Evolutionary conservation across 164 flowering plant species (phyloP).

Genomic region (Santalum album): DNA sequence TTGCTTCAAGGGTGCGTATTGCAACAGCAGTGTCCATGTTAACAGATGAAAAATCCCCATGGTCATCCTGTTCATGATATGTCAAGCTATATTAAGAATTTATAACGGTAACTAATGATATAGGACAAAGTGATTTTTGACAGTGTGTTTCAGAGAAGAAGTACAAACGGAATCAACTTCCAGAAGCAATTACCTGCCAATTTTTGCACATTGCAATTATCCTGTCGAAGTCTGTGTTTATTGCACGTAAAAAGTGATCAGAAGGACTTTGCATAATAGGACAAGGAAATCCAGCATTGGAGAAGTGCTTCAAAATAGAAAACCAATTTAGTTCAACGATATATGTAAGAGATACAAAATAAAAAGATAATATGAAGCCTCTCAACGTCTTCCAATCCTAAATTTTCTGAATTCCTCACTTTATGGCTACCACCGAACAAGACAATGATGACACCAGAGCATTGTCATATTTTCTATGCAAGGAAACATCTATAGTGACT

Average conservation of each 20-base stretch:
- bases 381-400: no score
- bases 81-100: no score
- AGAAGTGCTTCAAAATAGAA: slow-evolving; percentile 69
- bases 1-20: slow-evolving; percentile 96
- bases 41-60: slow-evolving; percentile 91
- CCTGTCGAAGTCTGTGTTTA: slow-evolving; percentile 94
- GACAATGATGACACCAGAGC: no score
- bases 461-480: no score
- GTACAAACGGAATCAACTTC: not conserved
- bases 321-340: slow-evolving; percentile 1
- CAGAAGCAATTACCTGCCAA: slow-evolving; percentile 68
- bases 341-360: no score
- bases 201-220: slow-evolving; percentile 97
- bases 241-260: slow-evolving; percentile 97
- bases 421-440: no score
- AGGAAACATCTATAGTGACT: no score
- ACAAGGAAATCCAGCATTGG: slow-evolving; percentile 99
- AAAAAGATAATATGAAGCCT: no score
- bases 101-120: no score
- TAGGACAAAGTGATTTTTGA: no score
- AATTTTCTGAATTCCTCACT: no score
- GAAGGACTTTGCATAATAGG: slow-evolving; percentile 99
- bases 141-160: no score
- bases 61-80: slow-evolving; percentile 59
- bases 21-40: slow-evolving; percentile 99